Conservation (phyloP, 75 land plant species). For the Larix kaempferi region DNA sequence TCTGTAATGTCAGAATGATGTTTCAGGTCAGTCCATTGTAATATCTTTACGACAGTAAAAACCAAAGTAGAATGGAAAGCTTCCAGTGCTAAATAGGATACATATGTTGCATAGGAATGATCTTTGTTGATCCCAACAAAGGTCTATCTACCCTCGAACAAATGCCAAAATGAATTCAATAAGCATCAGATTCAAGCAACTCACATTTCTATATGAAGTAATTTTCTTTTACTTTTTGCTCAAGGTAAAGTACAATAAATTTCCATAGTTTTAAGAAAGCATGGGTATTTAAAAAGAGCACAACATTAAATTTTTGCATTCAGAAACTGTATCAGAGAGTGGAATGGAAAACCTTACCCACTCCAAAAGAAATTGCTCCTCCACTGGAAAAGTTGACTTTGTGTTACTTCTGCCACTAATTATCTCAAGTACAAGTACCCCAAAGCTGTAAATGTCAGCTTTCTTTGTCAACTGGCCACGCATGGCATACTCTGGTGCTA, state of each 20-base stretch:
- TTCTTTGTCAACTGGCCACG: slow-evolving; percentile 56
- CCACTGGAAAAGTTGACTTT: slow-evolving; percentile 30
- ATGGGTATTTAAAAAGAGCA: not conserved
- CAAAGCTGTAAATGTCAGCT: slow-evolving; percentile 69
- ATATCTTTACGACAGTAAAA: too few relatives aligned
- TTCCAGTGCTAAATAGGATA: too few relatives aligned
- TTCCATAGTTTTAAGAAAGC: not conserved
- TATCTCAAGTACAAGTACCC: slow-evolving; percentile 62
- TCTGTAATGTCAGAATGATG: too few relatives aligned
- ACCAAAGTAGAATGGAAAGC: too few relatives aligned
- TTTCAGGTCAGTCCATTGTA: too few relatives aligned
- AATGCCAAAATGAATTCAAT: not conserved
- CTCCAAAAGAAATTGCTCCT: slow-evolving; percentile 32
- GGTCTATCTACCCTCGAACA: not conserved
- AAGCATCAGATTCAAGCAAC: not conserved
- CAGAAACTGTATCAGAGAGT: not conserved
- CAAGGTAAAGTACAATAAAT: not conserved
- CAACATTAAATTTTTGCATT: not conserved
- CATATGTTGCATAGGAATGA: too few relatives aligned
- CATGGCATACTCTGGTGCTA: slow-evolving; percentile 59
- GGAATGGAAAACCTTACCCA: slow-evolving; percentile 32
- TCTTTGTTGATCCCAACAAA: not conserved
- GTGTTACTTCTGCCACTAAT: slow-evolving; percentile 47
- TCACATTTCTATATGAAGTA: not conserved
- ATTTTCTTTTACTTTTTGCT: not conserved